Evolutionary conservation across 192 early-diverging fungal genomes (phyloP).

Genomic region (Podochytrium sp.): DNA sequence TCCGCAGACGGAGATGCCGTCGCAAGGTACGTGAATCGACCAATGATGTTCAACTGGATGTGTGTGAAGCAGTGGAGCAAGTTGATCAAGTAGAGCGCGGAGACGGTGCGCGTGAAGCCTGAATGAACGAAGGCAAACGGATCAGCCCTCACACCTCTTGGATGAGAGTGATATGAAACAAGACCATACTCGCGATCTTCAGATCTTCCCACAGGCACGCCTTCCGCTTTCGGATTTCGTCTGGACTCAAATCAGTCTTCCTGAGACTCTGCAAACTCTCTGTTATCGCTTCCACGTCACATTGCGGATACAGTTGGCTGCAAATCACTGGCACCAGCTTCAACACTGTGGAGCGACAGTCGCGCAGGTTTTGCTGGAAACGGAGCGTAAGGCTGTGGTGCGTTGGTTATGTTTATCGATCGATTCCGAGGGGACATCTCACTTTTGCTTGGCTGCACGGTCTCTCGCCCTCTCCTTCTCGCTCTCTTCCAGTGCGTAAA

Average conservation of each 20-base stretch:
- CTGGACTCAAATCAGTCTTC: constrained; percentile 8
- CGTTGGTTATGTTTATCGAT: background rate
- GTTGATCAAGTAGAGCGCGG: constrained; percentile 84
- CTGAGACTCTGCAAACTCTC: constrained; percentile 62
- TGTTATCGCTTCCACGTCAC: constrained; percentile 80
- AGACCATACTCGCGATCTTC: constrained; percentile 74
- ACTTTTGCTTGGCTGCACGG: constrained; percentile 78
- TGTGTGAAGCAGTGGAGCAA: constrained; percentile 84
- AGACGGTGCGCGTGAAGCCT: constrained; percentile 86
- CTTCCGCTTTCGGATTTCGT: constrained; percentile 27
- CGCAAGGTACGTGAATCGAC: constrained; percentile 81
- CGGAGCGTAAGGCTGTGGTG: constrained; percentile 74
- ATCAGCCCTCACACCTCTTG: background rate
- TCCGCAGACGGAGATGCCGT: constrained; percentile 32
- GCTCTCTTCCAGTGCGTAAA: constrained; percentile 72
- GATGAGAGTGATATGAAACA: background rate
- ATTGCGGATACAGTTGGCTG: constrained; percentile 75
- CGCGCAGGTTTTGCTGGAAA: constrained; percentile 93
- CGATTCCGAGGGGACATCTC: constrained; percentile 22
- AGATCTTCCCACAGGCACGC: constrained; percentile 87
- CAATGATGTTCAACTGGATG: constrained; percentile 88
- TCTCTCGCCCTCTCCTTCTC: constrained; percentile 69
- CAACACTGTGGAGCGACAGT: constrained; percentile 86
- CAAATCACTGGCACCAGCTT: constrained; percentile 80
- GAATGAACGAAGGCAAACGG: background rate